phyloP scores from a whole-genome alignment of 331 rosid genomes.

The Quercus tomentella region DNA sequence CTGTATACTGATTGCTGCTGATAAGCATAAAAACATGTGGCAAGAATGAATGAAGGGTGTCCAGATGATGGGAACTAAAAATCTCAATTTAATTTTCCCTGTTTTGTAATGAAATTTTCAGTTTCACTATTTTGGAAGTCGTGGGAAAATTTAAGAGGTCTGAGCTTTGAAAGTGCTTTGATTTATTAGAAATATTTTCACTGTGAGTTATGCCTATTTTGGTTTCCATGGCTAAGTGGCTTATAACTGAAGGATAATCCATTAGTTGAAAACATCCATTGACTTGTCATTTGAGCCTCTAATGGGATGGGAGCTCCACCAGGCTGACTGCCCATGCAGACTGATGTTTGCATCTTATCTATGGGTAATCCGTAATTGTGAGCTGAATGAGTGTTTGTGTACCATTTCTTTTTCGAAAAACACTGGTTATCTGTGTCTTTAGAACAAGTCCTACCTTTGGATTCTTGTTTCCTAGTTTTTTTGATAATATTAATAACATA shows the following conservation, averaged over 20 bases:
- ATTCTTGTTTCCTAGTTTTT: neutral
- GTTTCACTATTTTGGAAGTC: neutral
- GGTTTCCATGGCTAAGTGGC: neutral
- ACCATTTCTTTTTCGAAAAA: neutral
- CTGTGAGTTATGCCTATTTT: neutral
- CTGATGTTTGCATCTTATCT: neutral
- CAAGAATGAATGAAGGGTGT: neutral
- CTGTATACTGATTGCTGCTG: neutral
- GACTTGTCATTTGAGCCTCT: neutral
- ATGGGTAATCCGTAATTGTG: neutral
- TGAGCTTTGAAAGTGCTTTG: neutral
- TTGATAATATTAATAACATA: too few relatives aligned
- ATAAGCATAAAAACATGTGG: neutral
- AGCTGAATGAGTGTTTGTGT: neutral
- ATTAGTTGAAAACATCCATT: neutral
- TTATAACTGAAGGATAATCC: neutral
- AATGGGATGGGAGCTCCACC: neutral
- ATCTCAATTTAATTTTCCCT: neutral
- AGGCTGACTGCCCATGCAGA: neutral
- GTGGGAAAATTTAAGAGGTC: neutral
- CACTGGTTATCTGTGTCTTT: neutral
- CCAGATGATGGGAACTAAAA: too few relatives aligned
- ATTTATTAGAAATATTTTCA: neutral
- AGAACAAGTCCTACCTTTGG: neutral
- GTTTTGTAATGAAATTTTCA: neutral